phyloP scores from a whole-genome alignment of 257 asterid species.

The Paulownia fortunei region DNA sequence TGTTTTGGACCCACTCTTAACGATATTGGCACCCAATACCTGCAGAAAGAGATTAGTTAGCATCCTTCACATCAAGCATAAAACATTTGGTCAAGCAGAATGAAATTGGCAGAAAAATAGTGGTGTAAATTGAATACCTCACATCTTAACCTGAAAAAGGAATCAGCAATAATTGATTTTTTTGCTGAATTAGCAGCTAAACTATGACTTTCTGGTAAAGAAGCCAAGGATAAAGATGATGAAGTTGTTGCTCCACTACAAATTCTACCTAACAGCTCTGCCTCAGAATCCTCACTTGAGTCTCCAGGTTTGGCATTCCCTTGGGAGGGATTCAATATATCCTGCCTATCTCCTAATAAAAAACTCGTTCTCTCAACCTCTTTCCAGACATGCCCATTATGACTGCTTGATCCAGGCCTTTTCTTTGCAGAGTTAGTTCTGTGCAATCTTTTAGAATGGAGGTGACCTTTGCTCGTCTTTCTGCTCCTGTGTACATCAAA shows the following conservation, averaged over 20 bases:
- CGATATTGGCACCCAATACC: slow-evolving; percentile 85
- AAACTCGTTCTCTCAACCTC: slow-evolving; percentile 62
- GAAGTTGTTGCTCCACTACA: slow-evolving; percentile 57
- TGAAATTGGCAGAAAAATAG: not conserved
- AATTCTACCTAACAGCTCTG: slow-evolving; percentile 49
- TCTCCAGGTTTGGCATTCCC: slow-evolving; percentile 47
- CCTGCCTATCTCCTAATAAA: slow-evolving; percentile 60
- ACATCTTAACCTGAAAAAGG: slow-evolving; percentile 63
- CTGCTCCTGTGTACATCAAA: slow-evolving; percentile 45
- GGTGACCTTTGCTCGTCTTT: slow-evolving; percentile 44
- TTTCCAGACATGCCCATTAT: slow-evolving; percentile 59
- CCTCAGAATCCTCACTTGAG: slow-evolving; percentile 61
- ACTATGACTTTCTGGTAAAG: slow-evolving; percentile 49
- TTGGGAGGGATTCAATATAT: slow-evolving; percentile 46
- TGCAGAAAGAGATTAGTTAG: slow-evolving; percentile 38
- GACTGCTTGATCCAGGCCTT: slow-evolving; percentile 45
- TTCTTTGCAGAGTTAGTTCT: slow-evolving; percentile 48
- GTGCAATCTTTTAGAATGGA: slow-evolving; percentile 42
- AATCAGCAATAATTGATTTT: slow-evolving; percentile 51
- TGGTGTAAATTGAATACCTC: slow-evolving; percentile 50
- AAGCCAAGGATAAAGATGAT: slow-evolving; percentile 50
- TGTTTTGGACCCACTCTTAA: slow-evolving; percentile 90
- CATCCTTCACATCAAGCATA: slow-evolving; percentile 27
- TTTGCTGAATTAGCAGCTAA: slow-evolving; percentile 46
- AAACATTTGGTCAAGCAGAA: slow-evolving; percentile 6